These are phyloP conservation scores for Talaromyces albobiverticillius DNA, from an alignment of 2,329 filamentous ascomycete genomes.

Conservation along the genomic window DNA sequence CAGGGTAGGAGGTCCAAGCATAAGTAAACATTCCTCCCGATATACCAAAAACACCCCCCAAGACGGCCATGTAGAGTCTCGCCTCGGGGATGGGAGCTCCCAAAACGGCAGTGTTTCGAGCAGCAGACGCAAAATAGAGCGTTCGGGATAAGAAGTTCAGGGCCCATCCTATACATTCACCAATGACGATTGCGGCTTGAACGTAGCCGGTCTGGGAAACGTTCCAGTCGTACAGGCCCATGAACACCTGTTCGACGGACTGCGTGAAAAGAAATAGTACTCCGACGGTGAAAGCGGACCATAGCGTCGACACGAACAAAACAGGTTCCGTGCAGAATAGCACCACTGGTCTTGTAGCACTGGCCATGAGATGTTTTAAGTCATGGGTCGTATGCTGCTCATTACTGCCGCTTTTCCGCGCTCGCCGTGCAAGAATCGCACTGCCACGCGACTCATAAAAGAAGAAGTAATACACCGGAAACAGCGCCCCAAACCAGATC, in stretches of 20 bases:
- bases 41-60: constrained; percentile 38
- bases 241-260: constrained; percentile 42
- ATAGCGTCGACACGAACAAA: constrained; percentile 41
- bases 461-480: not conserved
- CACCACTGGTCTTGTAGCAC: constrained; percentile 33
- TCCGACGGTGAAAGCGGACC: constrained; percentile 44
- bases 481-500: constrained; percentile 27
- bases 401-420: not conserved
- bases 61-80: constrained; percentile 31
- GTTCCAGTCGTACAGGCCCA: constrained; percentile 17
- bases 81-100: constrained; percentile 44
- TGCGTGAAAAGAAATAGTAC: constrained; percentile 44
- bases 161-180: constrained; percentile 39
- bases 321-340: constrained; percentile 44
- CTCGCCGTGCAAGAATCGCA: not conserved
- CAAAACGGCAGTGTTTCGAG: constrained; percentile 37
- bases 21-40: constrained; percentile 36
- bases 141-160: constrained; percentile 29
- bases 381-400: no score
- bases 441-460: not conserved
- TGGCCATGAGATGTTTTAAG: constrained; percentile 28
- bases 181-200: constrained; percentile 41
- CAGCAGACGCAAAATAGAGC: constrained; percentile 26
- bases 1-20: constrained; percentile 33
- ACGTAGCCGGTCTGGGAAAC: constrained; percentile 37